Base-by-base conservation (phyloP, 371 early-diverging fungal species). In the Lichtheimia corymbifera region DNA sequence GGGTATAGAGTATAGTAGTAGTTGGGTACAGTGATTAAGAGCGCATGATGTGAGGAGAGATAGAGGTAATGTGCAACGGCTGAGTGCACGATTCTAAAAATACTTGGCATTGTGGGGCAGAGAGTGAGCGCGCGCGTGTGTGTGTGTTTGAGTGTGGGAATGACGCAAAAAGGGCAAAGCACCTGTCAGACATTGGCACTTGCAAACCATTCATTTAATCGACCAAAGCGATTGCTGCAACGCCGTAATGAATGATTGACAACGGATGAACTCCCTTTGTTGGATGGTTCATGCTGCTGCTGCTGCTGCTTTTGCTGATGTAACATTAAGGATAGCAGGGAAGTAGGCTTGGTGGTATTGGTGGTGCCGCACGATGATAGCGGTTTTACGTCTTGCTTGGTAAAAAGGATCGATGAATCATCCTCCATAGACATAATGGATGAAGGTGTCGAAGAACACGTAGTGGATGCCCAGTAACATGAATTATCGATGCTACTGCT, bases 251-350 rank as follows among this genome's bases (percentile, higher is more conserved):
- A 17, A 63, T 45, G n/a, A 14, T 50, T 35, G 54, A n/a, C 20
- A n/a, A 27, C 17, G 17, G 55, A 53, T 20, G 55, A 40, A 4
- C 17, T 15, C 4, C 45, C 24, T 28, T 17, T 25, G 28, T 40
- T 40, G 17, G 43, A 35, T 12, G 5, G 17, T 13, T 55, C 44
- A 4, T 43, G 44, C 13, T 43, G 56, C n/a, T 55, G 58, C 47
- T 58, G 51, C 2, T 52, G 28, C 18, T 56, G 56, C 42, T 45
- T 42, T 24, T 63, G 51, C 52, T 65, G 61, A 22, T 45, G 56
- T 24, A 65, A 27, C 61, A 65, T 61, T 14, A 27, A 42, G 7
- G 66, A 65, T n/a, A 65, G 42, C 45, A 61, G 20, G 5, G 66
- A 65, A 14, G 30, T 53, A 3, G 61, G 66, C 40, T 59, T 64